Percentiles rank a stretch among this genome's conserved stretches.
Conservation (phyloP, 768 basidiomycete genomes). For the Hypholoma sublateritium region DNA sequence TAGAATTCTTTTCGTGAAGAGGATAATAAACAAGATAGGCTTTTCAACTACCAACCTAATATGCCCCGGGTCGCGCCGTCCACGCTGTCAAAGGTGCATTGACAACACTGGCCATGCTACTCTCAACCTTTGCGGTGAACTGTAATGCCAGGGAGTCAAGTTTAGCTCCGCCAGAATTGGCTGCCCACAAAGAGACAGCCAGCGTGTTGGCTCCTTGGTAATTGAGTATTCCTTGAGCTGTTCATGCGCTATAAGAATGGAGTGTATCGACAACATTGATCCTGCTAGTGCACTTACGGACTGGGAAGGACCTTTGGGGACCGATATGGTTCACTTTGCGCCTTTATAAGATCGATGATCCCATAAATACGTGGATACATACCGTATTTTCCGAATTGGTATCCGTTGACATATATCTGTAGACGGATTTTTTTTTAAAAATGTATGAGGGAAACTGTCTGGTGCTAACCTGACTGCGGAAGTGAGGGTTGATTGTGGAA, state of each 20-base stretch:
- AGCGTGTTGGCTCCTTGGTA: slow-evolving; percentile 48
- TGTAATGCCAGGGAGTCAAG: slow-evolving; percentile 37
- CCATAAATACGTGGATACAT: slow-evolving; percentile 5
- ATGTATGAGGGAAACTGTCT: too few relatives aligned
- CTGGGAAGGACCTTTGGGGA: slow-evolving; percentile 40
- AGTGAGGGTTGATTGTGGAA: slow-evolving; percentile 41
- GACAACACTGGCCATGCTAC: slow-evolving; percentile 31
- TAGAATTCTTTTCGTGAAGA: neutral
- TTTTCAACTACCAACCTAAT: slow-evolving; percentile 16
- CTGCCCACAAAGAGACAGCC: slow-evolving; percentile 49
- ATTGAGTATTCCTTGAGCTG: slow-evolving; percentile 51
- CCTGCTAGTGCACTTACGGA: slow-evolving; percentile 34
- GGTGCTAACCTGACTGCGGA: slow-evolving; percentile 37
- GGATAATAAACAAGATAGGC: too few relatives aligned
- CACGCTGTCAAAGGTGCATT: slow-evolving; percentile 35
- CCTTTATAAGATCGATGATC: neutral
- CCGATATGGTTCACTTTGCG: slow-evolving; percentile 40
- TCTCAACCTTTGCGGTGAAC: slow-evolving; percentile 38
- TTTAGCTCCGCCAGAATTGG: slow-evolving; percentile 37
- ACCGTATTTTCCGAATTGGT: slow-evolving; percentile 46
- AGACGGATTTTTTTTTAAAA: neutral
- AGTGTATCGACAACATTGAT: neutral
- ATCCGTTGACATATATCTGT: slow-evolving; percentile 44
- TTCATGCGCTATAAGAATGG: slow-evolving; percentile 39
- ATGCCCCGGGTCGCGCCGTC: slow-evolving; percentile 31